These are phyloP conservation scores for Pseudodiploospora longispora DNA, from an alignment of 2,329 filamentous ascomycete species.

Conservation along the genomic window DNA sequence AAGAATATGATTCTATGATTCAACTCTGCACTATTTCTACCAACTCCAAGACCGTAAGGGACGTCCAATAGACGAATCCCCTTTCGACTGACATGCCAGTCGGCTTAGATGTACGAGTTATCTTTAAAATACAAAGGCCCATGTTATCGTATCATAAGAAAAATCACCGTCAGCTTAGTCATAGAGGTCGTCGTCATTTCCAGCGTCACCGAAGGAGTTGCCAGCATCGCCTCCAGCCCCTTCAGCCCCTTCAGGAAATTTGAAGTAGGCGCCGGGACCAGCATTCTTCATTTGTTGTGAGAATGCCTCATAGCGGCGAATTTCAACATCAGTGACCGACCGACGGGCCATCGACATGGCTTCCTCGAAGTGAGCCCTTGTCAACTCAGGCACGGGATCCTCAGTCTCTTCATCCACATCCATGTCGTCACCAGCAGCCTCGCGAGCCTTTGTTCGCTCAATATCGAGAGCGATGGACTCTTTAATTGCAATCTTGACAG, in stretches of 20 bases:
- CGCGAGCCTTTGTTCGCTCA: slow-evolving; percentile 79
- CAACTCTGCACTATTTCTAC: slow-evolving; percentile 23
- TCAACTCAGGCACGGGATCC: slow-evolving; percentile 92
- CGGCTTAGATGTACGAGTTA: slow-evolving; percentile 27
- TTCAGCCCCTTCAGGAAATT: slow-evolving; percentile 72
- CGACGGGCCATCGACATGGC: slow-evolving; percentile 91
- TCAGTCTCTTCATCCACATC: slow-evolving; percentile 61
- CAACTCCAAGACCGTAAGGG: slow-evolving; percentile 25
- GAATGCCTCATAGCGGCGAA: slow-evolving; percentile 96
- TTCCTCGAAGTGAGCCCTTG: slow-evolving; percentile 96
- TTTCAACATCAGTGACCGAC: slow-evolving; percentile 94
- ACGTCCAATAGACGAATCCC: slow-evolving; percentile 14
- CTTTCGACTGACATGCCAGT: slow-evolving; percentile 11
- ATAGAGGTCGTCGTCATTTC: slow-evolving; percentile 95
- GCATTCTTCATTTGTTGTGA: slow-evolving; percentile 99
- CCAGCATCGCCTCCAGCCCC: slow-evolving; percentile 54
- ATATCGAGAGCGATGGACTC: slow-evolving; percentile 86
- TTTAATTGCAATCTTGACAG: slow-evolving; percentile 99
- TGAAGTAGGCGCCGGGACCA: slow-evolving; percentile 93
- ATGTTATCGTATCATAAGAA: slow-evolving; percentile 3
- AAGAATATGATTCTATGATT: neutral
- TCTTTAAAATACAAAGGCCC: slow-evolving; percentile 41
- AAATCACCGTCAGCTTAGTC: slow-evolving; percentile 54
- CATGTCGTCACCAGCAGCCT: slow-evolving; percentile 79
- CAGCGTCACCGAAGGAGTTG: slow-evolving; percentile 70